Evolutionary conservation across 163 green algal genomes (phyloP).

Genomic region (Coccomyxa subellipsoidea): DNA sequence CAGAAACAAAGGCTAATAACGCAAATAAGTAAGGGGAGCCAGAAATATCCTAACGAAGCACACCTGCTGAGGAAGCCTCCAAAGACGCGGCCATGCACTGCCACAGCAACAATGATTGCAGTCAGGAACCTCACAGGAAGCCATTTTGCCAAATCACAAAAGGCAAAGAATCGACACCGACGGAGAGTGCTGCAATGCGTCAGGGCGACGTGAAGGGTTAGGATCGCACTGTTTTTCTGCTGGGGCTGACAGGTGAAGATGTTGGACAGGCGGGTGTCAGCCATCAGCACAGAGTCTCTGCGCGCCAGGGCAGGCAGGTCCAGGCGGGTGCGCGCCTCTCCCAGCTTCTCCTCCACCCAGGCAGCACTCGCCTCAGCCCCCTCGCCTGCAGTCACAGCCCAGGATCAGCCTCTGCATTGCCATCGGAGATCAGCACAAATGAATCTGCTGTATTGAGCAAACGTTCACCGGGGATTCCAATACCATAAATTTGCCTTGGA

Average conservation of each 20-base stretch:
- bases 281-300: conserved; percentile 46
- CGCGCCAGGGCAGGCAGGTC: conserved; percentile 49
- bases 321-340: conserved; percentile 17
- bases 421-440: no score
- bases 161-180: no score
- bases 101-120: background rate
- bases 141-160: background rate
- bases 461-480: no score
- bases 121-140: background rate
- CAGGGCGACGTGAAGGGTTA: background rate
- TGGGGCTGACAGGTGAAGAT: conserved; percentile 83
- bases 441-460: no score
- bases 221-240: conserved; percentile 61
- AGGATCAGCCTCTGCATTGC: no score
- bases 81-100: conserved; percentile 77
- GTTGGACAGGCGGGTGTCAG: conserved; percentile 63
- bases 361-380: background rate
- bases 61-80: conserved; percentile 76
- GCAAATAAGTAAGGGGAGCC: no score
- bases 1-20: no score
- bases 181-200: no score
- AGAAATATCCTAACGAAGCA: background rate
- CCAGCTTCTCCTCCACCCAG: conserved; percentile 29
- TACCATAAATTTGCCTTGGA: no score
- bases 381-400: conserved; percentile 5